phyloP scores from a whole-genome alignment of 2,329 filamentous ascomycete genomes.

The Aspergillus amoenus region DNA sequence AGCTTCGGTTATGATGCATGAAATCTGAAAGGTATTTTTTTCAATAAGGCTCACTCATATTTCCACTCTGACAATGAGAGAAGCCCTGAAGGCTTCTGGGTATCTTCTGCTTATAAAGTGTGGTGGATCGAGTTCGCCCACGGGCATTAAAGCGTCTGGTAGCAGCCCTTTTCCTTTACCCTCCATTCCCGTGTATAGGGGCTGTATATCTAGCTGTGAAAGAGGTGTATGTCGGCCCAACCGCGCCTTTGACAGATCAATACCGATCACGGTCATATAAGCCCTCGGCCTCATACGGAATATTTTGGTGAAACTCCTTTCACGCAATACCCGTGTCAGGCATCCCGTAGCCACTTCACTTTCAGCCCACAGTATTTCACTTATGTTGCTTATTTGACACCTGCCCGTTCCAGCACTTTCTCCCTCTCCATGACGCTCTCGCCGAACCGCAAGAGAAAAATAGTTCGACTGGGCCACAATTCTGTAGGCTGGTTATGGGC shows the following conservation, averaged over 20 bases:
- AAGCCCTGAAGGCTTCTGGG: constrained; percentile 1
- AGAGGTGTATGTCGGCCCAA: neutral
- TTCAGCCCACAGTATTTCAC: neutral
- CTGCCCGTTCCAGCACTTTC: constrained; percentile 68
- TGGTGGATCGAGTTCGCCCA: neutral
- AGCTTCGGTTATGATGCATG: constrained; percentile 18
- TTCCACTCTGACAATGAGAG: neutral
- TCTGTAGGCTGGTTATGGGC: constrained; percentile 75
- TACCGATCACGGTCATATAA: neutral
- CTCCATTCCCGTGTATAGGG: neutral
- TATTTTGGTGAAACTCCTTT: neutral
- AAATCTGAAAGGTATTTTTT: constrained; percentile 11
- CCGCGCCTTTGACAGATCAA: neutral
- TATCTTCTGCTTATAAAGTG: constrained; percentile 3
- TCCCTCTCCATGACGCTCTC: constrained; percentile 91
- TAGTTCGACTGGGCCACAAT: constrained; percentile 95
- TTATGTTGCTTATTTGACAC: constrained; percentile 39
- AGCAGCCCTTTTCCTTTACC: neutral
- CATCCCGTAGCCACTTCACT: neutral
- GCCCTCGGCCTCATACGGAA: neutral
- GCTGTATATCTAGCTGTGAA: neutral
- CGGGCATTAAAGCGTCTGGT: neutral
- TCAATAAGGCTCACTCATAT: neutral
- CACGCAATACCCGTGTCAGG: neutral
- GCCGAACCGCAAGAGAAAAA: constrained; percentile 91